Evolutionary conservation across 2,329 filamentous ascomycete genomes (phyloP).

Genomic region (Ophidiomyces ophidiicola): DNA sequence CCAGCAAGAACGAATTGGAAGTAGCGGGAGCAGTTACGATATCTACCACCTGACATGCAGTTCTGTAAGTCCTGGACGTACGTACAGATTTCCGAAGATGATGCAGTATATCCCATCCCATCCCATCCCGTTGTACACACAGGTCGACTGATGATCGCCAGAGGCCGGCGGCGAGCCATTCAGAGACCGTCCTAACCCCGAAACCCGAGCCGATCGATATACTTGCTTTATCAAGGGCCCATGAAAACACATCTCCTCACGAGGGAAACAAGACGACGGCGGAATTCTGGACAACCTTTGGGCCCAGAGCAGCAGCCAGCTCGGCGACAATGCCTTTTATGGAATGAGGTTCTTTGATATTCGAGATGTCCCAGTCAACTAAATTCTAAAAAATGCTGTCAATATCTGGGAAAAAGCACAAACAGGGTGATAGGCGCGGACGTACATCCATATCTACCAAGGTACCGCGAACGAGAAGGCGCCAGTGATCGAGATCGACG

Average conservation of each 20-base stretch:
- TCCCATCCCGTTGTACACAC: too few species aligned
- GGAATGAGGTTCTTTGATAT: conserved; percentile 32
- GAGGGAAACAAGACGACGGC: conserved; percentile 28
- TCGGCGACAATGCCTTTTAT: conserved; percentile 39
- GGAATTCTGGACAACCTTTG: conserved; percentile 31
- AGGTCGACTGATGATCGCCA: too few species aligned
- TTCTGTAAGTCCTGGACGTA: too few species aligned
- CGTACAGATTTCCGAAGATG: too few species aligned
- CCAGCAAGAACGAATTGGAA: too few species aligned
- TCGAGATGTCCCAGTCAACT: conserved; percentile 35
- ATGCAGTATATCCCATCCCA: too few species aligned
- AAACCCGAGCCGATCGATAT: too few species aligned
- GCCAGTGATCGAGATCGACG: conserved; percentile 36
- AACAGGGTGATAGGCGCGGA: neutral
- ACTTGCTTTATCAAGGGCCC: too few species aligned
- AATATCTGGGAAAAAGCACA: neutral
- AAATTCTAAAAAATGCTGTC: conserved; percentile 27
- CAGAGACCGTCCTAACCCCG: too few species aligned
- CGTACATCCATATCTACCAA: conserved; percentile 35
- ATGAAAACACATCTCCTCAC: neutral
- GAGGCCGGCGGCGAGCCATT: too few species aligned
- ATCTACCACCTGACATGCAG: too few species aligned
- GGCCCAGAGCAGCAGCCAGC: conserved; percentile 35
- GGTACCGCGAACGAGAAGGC: conserved; percentile 30
- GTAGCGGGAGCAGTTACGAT: too few species aligned